Conservation (phyloP, 306 rosid genomes). For the Cyclanthera cordifolia region DNA sequence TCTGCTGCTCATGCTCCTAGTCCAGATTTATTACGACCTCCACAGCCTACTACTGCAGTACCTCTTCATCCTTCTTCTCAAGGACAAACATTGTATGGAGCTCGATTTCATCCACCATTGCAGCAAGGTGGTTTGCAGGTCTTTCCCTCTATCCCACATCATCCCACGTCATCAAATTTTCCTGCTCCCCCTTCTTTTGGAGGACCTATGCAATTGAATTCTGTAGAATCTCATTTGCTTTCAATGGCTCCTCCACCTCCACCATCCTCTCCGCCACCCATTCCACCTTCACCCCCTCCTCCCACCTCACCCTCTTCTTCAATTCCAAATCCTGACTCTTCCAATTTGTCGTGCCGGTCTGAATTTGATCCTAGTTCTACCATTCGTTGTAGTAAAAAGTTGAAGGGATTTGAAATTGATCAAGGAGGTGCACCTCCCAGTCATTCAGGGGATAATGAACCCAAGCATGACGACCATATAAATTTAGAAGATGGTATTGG, state of each 20-base stretch:
- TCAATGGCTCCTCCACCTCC: constrained; percentile 23
- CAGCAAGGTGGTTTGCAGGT: constrained; percentile 32
- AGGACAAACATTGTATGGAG: constrained; percentile 31
- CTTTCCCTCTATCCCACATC: constrained; percentile 27
- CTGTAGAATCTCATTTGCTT: constrained; percentile 31
- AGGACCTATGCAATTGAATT: constrained; percentile 20
- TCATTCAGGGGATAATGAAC: constrained; percentile 17
- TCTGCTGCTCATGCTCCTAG: too few relatives aligned
- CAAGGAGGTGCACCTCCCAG: constrained; percentile 19
- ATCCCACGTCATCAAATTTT: constrained; percentile 27
- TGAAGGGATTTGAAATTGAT: constrained; percentile 17
- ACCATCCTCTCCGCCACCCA: constrained; percentile 40
- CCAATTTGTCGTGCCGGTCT: neutral
- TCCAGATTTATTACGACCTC: constrained; percentile 21
- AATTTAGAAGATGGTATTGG: constrained; percentile 25
- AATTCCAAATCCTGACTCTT: constrained; percentile 1
- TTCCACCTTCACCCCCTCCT: constrained; percentile 34
- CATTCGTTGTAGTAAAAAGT: constrained; percentile 15
- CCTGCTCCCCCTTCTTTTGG: constrained; percentile 23
- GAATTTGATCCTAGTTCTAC: constrained; percentile 2
- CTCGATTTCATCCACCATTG: constrained; percentile 21
- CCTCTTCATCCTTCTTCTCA: constrained; percentile 35
- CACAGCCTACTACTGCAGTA: constrained; percentile 27
- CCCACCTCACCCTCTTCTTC: constrained; percentile 21
- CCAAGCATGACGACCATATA: constrained; percentile 16